These are phyloP conservation scores for Metarhizium humberi DNA, from an alignment of 2,329 filamentous ascomycete genomes.

Conservation along the genomic window DNA sequence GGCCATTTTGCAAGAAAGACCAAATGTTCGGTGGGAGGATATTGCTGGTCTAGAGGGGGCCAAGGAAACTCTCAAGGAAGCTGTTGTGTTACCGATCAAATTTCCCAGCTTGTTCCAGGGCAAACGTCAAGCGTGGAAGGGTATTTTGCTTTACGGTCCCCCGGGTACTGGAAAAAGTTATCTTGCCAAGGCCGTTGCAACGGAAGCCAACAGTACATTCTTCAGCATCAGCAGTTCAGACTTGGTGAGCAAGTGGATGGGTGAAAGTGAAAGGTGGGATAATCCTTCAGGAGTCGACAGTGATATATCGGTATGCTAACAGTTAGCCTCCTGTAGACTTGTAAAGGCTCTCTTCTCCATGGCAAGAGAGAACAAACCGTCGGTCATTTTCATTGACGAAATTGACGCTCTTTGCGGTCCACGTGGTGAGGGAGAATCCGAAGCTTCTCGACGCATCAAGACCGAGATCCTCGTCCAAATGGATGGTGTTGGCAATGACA, in stretches of 20 bases:
- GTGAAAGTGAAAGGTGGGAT: slow-evolving; percentile 84
- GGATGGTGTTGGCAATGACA: slow-evolving; percentile 97
- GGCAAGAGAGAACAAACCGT: slow-evolving; percentile 95
- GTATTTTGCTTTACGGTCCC: slow-evolving; percentile 90
- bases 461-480: slow-evolving; percentile 97
- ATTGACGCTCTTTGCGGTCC: slow-evolving; percentile 94
- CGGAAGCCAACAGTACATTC: slow-evolving; percentile 97
- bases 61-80: slow-evolving; percentile 96
- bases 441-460: slow-evolving; percentile 95
- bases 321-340: slow-evolving; percentile 43
- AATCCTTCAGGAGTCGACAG: not conserved
- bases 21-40: slow-evolving; percentile 96
- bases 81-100: slow-evolving; percentile 94
- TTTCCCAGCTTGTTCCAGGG: slow-evolving; percentile 95
- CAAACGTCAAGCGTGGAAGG: slow-evolving; percentile 96
- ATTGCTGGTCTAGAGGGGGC: slow-evolving; percentile 89
- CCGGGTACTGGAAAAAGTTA: slow-evolving; percentile 98
- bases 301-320: slow-evolving; percentile 13
- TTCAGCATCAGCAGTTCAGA: slow-evolving; percentile 98
- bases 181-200: slow-evolving; percentile 92
- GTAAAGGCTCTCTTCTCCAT: slow-evolving; percentile 97
- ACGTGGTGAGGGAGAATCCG: slow-evolving; percentile 87
- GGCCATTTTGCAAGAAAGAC: slow-evolving; percentile 88
- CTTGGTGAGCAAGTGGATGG: slow-evolving; percentile 99
- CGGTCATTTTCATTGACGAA: slow-evolving; percentile 98